A percentile compares a stretch with the other conserved stretches of the same genome.
phyloP scores from a whole-genome alignment of 208 protist genomes.

The Pavlovales sp. region DNA sequence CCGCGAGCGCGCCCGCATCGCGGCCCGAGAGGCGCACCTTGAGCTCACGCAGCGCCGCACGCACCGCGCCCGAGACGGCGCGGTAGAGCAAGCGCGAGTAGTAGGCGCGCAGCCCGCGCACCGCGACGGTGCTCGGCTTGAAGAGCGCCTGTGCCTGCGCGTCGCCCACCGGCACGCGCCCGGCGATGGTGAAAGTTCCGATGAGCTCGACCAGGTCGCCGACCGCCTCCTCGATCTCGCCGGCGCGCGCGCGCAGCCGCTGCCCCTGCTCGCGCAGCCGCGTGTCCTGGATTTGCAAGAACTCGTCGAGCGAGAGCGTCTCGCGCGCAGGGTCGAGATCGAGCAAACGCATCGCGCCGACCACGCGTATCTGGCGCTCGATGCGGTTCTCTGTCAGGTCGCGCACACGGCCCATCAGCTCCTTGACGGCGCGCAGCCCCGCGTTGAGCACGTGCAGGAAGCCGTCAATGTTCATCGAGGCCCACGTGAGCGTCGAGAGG shows the following conservation, averaged over 20 bases:
- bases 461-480: conserved; percentile 62
- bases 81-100: conserved; percentile 56
- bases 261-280: conserved; percentile 30
- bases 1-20: conserved; percentile 59
- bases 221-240: conserved; percentile 60
- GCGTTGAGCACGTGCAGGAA: conserved; percentile 64
- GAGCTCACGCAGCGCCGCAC: conserved; percentile 54
- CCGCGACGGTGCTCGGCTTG: conserved; percentile 12
- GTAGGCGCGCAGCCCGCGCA: conserved; percentile 44
- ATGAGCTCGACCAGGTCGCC: conserved; percentile 64
- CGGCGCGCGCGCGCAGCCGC: conserved; percentile 57
- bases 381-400: conserved; percentile 66
- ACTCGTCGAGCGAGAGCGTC: conserved; percentile 54
- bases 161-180: no score
- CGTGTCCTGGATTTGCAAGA: conserved; percentile 50
- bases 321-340: conserved; percentile 52
- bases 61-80: conserved; percentile 16
- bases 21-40: conserved; percentile 83
- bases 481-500: conserved; percentile 63
- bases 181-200: not conserved
- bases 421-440: conserved; percentile 30
- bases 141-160: not conserved
- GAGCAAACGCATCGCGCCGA: conserved; percentile 53
- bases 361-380: conserved; percentile 50
- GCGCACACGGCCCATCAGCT: conserved; percentile 17